Conservation (phyloP, 768 basidiomycete species). For the Leccinum arenicola region DNA sequence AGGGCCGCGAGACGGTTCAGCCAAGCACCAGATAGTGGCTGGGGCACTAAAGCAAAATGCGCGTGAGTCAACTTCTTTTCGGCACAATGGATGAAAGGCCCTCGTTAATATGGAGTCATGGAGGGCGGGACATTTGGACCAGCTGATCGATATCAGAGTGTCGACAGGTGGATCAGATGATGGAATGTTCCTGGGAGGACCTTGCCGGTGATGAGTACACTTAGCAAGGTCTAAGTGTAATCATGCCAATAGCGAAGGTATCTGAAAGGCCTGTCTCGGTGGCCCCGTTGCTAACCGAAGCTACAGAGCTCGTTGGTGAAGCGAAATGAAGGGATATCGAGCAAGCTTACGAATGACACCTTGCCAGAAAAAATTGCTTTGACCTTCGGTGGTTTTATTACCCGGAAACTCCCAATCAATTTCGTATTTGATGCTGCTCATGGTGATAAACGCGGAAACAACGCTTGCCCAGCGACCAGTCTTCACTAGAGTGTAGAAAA, state of each 20-base stretch:
- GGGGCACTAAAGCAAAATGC: too few species aligned
- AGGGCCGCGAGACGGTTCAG: too few species aligned
- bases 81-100: too few species aligned
- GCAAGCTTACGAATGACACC: slow-evolving; percentile 56
- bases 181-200: too few species aligned
- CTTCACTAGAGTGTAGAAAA: slow-evolving; percentile 53
- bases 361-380: slow-evolving; percentile 83
- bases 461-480: slow-evolving; percentile 79
- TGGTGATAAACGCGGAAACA: slow-evolving; percentile 82
- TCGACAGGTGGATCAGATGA: too few species aligned
- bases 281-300: slow-evolving; percentile 47
- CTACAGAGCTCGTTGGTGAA: slow-evolving; percentile 24
- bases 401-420: slow-evolving; percentile 89
- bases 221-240: slow-evolving; percentile 35
- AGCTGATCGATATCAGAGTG: too few species aligned
- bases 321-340: not conserved
- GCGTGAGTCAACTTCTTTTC: too few species aligned
- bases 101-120: too few species aligned
- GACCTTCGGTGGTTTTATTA: slow-evolving; percentile 54
- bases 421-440: slow-evolving; percentile 82
- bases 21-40: too few species aligned
- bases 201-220: too few species aligned
- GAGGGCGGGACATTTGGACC: too few species aligned
- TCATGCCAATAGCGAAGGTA: slow-evolving; percentile 70
- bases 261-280: slow-evolving; percentile 51